A percentile compares a stretch with the other conserved stretches of the same genome.
These are phyloP conservation scores for Hanseniaspora mollemarum DNA, from an alignment of 805 yeast genomes.

Conservation along the genomic window DNA sequence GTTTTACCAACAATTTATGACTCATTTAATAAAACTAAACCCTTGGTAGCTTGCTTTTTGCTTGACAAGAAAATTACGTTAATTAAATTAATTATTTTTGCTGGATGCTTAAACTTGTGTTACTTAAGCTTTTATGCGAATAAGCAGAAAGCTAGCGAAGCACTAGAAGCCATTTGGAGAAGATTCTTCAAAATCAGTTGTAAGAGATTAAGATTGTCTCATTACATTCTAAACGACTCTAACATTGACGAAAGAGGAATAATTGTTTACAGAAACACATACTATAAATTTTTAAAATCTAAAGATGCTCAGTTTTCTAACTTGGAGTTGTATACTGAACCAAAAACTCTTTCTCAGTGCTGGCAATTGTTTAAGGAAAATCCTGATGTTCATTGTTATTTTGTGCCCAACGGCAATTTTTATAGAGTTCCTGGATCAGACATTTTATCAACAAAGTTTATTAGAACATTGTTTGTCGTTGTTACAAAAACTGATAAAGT, in stretches of 20 bases:
- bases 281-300: constrained; percentile 35
- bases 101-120: background rate
- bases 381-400: constrained; percentile 39
- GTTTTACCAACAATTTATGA: constrained; percentile 33
- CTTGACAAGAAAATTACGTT: constrained; percentile 9
- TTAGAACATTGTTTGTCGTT: constrained; percentile 60
- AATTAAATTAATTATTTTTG: constrained; percentile 16
- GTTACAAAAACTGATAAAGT: constrained; percentile 71
- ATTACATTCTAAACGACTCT: constrained; percentile 61
- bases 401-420: constrained; percentile 69
- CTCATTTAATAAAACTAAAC: constrained; percentile 22
- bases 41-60: constrained; percentile 19
- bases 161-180: constrained; percentile 49
- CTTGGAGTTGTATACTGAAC: constrained; percentile 47
- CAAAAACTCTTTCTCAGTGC: constrained; percentile 43
- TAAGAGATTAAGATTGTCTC: constrained; percentile 55
- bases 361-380: constrained; percentile 34
- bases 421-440: constrained; percentile 83
- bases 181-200: constrained; percentile 46
- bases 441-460: constrained; percentile 52
- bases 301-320: constrained; percentile 29
- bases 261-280: constrained; percentile 42
- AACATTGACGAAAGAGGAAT: constrained; percentile 60
- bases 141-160: constrained; percentile 25
- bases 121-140: background rate